Conservation (phyloP, 768 basidiomycete species). For the Tylopilus plumbeoviolaceoides region DNA sequence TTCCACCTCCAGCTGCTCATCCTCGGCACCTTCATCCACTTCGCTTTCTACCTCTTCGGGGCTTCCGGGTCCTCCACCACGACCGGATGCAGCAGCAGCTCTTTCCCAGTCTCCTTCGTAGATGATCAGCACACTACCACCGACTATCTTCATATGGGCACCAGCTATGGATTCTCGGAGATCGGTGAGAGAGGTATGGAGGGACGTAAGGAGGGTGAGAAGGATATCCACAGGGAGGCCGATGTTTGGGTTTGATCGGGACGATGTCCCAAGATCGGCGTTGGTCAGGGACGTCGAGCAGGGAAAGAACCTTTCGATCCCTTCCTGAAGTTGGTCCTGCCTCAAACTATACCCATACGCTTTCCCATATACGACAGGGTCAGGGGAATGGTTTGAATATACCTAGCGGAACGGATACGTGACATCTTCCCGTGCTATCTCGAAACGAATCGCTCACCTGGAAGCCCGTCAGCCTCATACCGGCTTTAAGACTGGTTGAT, state of each 20-base stretch:
- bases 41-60: conserved; percentile 25
- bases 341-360: conserved; percentile 76
- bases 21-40: conserved; percentile 36
- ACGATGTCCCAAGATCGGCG: conserved; percentile 1
- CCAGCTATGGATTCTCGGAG: conserved; percentile 46
- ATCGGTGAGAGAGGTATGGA: conserved; percentile 50
- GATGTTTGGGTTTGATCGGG: conserved; percentile 12
- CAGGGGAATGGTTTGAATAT: conserved; percentile 54
- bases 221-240: conserved; percentile 59
- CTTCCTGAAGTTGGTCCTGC: conserved; percentile 65
- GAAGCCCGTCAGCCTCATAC: conserved; percentile 84
- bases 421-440: background rate
- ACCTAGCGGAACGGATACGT: conserved; percentile 44
- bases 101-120: conserved; percentile 62
- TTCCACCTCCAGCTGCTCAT: conserved; percentile 37
- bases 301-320: conserved; percentile 78
- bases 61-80: conserved; percentile 32
- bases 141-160: conserved; percentile 77
- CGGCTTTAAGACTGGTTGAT: conserved; percentile 73
- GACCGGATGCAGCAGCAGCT: conserved; percentile 31
- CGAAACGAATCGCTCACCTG: conserved; percentile 55
- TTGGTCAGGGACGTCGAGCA: conserved; percentile 25
- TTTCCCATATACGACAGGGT: conserved; percentile 65
- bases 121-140: conserved; percentile 73
- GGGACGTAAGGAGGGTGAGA: conserved; percentile 50